These are phyloP conservation scores for Yarrowia sp. DNA, from an alignment of 805 yeast species.

Conservation along the genomic window DNA sequence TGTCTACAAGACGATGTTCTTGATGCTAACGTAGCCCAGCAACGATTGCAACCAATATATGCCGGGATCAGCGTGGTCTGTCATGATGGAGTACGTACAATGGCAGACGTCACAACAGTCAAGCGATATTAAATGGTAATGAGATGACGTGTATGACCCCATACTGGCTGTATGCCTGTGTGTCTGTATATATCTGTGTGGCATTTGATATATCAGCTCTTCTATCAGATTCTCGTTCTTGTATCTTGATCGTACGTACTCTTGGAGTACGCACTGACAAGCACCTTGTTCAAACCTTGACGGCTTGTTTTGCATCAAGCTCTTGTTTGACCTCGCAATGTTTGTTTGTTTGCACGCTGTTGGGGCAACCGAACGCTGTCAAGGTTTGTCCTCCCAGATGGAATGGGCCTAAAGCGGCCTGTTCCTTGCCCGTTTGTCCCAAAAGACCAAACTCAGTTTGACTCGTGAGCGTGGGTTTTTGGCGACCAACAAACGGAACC, in stretches of 20 bases:
- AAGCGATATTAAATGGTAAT: too few relatives aligned
- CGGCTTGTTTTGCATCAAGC: not conserved
- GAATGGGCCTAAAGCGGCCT: not conserved
- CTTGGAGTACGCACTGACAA: not conserved
- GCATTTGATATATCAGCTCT: too few relatives aligned
- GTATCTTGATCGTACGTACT: too few relatives aligned
- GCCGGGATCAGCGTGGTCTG: not conserved
- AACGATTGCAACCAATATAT: not conserved
- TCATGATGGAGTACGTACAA: too few relatives aligned
- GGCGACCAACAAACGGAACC: too few relatives aligned
- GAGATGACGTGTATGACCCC: too few relatives aligned
- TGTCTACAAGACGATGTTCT: too few relatives aligned
- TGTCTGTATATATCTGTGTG: too few relatives aligned
- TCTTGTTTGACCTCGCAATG: slow-evolving; percentile 4
- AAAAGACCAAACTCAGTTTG: not conserved
- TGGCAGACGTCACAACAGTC: too few relatives aligned
- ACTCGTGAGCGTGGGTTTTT: slow-evolving; percentile 26
- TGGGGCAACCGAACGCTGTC: slow-evolving; percentile 19
- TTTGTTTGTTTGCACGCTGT: slow-evolving; percentile 26
- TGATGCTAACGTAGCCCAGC: too few relatives aligned
- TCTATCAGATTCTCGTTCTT: too few relatives aligned
- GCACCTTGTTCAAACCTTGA: not conserved
- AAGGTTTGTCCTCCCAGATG: slow-evolving; percentile 1
- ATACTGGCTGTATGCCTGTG: too few relatives aligned
- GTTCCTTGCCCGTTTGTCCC: slow-evolving; percentile 5